Evolutionary conservation across 768 basidiomycete species (phyloP).

Genomic region (Tephrocybe sp.): DNA sequence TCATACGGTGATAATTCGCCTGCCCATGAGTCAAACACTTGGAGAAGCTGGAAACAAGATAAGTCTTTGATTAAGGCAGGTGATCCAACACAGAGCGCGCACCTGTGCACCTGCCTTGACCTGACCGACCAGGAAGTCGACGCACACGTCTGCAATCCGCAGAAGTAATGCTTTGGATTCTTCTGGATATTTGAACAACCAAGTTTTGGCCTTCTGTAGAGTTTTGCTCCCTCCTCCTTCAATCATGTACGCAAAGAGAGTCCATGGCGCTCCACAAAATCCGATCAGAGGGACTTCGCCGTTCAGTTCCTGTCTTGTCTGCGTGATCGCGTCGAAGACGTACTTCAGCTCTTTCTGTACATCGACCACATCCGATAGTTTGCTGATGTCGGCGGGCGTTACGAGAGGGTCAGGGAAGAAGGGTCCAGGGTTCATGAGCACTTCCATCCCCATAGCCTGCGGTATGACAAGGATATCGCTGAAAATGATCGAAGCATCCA

Average conservation of each 20-base stretch:
- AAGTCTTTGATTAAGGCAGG: not conserved
- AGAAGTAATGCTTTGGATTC: constrained; percentile 76
- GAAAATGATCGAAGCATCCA: constrained; percentile 98
- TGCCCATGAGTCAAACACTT: constrained; percentile 97
- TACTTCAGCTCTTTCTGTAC: constrained; percentile 87
- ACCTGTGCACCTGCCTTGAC: constrained; percentile 97
- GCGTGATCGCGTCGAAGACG: constrained; percentile 89
- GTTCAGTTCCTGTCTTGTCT: constrained; percentile 74
- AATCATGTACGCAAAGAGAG: constrained; percentile 96
- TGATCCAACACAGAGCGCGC: constrained; percentile 17
- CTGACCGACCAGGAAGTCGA: constrained; percentile 90
- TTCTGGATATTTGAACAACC: constrained; percentile 90
- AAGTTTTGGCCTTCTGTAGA: constrained; percentile 88
- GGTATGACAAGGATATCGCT: constrained; percentile 97
- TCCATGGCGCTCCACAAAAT: constrained; percentile 98
- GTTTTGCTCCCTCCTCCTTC: constrained; percentile 95
- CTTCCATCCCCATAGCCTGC: constrained; percentile 96
- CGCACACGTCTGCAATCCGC: constrained; percentile 85
- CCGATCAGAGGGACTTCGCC: constrained; percentile 96
- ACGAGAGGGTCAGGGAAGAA: constrained; percentile 84
- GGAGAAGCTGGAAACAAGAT: constrained; percentile 65
- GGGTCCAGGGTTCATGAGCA: constrained; percentile 92
- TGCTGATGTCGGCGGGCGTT: constrained; percentile 69
- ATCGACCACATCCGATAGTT: constrained; percentile 64
- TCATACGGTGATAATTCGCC: constrained; percentile 90